A percentile compares a stretch with the other conserved stretches of the same genome.
Conservation (phyloP, 495 filamentous ascomycete species). For the Lophium mytilinum region DNA sequence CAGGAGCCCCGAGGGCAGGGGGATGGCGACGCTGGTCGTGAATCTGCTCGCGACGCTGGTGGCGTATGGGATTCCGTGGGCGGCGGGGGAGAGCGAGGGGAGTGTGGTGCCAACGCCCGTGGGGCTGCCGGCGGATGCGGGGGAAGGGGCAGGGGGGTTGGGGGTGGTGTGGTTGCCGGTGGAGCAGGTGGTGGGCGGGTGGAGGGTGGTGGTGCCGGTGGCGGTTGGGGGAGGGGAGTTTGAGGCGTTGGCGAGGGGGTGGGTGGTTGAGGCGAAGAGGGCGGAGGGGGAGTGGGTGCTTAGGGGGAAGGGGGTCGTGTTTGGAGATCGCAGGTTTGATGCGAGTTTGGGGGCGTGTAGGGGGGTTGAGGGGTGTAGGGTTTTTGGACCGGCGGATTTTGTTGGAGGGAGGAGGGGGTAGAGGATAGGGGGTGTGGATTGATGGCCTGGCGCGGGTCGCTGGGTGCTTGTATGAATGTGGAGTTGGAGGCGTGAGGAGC, state of each 20-base stretch:
- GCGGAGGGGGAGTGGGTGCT: not conserved
- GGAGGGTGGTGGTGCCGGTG: conserved; percentile 13
- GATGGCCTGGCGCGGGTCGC: not conserved
- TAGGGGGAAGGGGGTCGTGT: not conserved
- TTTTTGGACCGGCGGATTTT: not conserved
- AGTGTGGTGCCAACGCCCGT: conserved; percentile 8
- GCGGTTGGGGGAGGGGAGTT: conserved; percentile 1
- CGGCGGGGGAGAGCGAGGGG: conserved; percentile 4
- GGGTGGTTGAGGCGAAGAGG: conserved; percentile 7
- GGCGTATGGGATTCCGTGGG: conserved; percentile 17
- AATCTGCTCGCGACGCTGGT: conserved; percentile 5
- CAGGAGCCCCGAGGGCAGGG: not conserved
- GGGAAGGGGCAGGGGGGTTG: not conserved
- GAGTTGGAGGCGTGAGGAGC: not conserved
- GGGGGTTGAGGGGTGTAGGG: not conserved
- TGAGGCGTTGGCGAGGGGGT: conserved; percentile 6
- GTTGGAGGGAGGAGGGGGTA: no score
- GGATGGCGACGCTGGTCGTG: not conserved
- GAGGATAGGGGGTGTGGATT: not conserved
- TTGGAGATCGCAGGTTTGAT: not conserved
- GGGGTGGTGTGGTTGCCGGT: conserved; percentile 17
- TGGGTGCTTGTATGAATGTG: not conserved
- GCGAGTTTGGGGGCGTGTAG: not conserved
- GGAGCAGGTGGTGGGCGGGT: not conserved
- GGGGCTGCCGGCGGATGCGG: not conserved